A percentile compares a stretch with the other conserved stretches of the same genome.
Conservation (phyloP, 306 rosid species). For the Sindora glabra region DNA sequence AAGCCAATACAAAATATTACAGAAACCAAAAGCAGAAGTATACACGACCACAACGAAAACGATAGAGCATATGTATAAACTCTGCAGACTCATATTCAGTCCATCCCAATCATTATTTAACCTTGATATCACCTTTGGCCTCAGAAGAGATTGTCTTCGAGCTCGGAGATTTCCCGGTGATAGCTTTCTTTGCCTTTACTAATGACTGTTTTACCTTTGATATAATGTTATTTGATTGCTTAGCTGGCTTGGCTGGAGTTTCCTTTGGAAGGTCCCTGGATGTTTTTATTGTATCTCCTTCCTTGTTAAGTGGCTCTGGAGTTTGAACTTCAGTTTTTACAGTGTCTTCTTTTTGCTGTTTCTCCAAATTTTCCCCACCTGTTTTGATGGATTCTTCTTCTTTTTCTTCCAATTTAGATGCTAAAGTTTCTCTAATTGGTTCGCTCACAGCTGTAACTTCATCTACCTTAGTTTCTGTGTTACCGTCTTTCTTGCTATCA, state of each 20-base stretch:
- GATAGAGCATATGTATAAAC: conserved; percentile 15
- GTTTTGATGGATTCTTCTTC: conserved; percentile 19
- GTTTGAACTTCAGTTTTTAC: conserved; percentile 34
- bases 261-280: conserved; percentile 45
- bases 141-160: conserved; percentile 52
- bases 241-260: conserved; percentile 42
- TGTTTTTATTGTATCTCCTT: conserved; percentile 28
- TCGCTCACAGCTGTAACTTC: conserved; percentile 8
- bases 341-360: conserved; percentile 27
- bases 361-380: conserved; percentile 24
- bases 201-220: conserved; percentile 80
- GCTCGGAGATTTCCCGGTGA: conserved; percentile 70
- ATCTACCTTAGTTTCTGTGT: conserved; percentile 7
- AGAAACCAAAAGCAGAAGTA: conserved; percentile 18
- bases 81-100: conserved; percentile 19
- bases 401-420: conserved; percentile 10
- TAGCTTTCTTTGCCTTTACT: conserved; percentile 78
- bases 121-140: conserved; percentile 58
- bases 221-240: conserved; percentile 60
- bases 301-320: conserved; percentile 29
- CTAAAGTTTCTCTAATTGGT: conserved; percentile 10
- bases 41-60: conserved; percentile 14
- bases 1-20: conserved; percentile 30
- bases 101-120: conserved; percentile 41
- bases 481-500: too few relatives aligned